Evolutionary conservation across 176 grass and related monocot species (phyloP).

Genomic region (Rhynchospora pubera): DNA sequence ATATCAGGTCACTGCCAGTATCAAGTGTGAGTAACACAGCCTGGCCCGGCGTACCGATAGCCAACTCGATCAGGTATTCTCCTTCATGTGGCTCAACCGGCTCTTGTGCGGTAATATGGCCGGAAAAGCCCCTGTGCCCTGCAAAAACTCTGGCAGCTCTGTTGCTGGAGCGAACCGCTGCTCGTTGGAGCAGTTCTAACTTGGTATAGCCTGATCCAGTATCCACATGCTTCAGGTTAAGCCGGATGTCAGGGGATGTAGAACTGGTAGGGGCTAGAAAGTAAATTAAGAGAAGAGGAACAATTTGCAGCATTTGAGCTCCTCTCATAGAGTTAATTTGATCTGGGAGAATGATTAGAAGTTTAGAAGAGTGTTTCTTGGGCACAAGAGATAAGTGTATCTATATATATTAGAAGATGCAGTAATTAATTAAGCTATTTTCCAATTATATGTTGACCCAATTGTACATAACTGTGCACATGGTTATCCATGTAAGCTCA

Average conservation of each 20-base stretch:
- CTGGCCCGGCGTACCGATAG: conserved; percentile 53
- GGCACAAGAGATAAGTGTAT: not conserved
- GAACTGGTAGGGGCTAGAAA: conserved; percentile 3
- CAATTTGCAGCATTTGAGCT: conserved; percentile 27
- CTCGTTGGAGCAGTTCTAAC: conserved; percentile 43
- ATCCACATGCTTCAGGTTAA: conserved; percentile 48
- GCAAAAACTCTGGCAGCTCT: conserved; percentile 2
- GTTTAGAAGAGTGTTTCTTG: not conserved
- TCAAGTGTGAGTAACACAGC: conserved; percentile 56
- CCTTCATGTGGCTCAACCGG: conserved; percentile 29
- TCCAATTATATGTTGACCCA: conserved; percentile 14
- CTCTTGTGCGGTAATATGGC: conserved; percentile 1
- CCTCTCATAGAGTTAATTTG: conserved; percentile 18
- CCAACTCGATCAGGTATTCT: conserved; percentile 52
- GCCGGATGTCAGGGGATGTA: conserved; percentile 9
- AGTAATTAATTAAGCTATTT: not conserved
- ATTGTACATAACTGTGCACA: conserved; percentile 5
- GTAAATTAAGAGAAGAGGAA: conserved; percentile 35
- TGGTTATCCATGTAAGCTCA: conserved; percentile 19
- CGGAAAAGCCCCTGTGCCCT: not conserved
- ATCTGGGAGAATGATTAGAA: not conserved
- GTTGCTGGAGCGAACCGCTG: conserved; percentile 30
- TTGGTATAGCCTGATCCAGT: conserved; percentile 20
- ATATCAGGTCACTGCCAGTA: conserved; percentile 84
- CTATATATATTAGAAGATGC: conserved; percentile 4